Evolutionary conservation across 805 yeast genomes (phyloP).

Genomic region (Candida germanica): DNA sequence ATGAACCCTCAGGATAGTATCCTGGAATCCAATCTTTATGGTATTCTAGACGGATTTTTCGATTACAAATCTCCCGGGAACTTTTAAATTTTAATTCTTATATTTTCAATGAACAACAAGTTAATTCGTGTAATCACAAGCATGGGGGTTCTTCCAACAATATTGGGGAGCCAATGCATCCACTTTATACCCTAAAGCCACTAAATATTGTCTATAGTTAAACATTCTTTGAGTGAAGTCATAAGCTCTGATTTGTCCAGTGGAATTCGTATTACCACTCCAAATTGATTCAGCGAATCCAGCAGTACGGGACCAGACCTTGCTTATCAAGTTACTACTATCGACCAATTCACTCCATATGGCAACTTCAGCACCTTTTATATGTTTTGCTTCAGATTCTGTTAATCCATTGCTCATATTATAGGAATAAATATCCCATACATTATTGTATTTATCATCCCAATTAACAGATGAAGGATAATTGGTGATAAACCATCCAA

Average conservation of each 20-base stretch:
- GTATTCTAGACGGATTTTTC: too few relatives aligned
- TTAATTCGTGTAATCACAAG: too few relatives aligned
- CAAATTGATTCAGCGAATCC: conserved; percentile 39
- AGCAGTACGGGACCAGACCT: conserved; percentile 41
- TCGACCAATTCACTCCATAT: conserved; percentile 41
- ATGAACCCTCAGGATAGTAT: background rate
- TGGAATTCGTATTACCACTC: conserved; percentile 35
- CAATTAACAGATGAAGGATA: conserved; percentile 19
- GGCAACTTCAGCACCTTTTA: conserved; percentile 40
- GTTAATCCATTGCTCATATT: conserved; percentile 32
- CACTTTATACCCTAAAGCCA: conserved; percentile 29
- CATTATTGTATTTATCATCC: conserved; percentile 28
- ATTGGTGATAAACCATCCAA: conserved; percentile 41
- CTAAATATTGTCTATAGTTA: conserved; percentile 38
- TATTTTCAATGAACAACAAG: background rate
- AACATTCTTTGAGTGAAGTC: conserved; percentile 29
- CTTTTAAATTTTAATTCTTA: conserved; percentile 4
- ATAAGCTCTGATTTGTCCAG: conserved; percentile 3
- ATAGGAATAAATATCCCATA: conserved; percentile 38
- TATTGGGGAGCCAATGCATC: conserved; percentile 35
- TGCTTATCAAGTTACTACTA: conserved; percentile 24
- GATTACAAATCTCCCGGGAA: background rate
- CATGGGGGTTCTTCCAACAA: conserved; percentile 18
- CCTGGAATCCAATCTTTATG: background rate
- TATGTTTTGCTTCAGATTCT: conserved; percentile 22